phyloP scores from a whole-genome alignment of 257 asterid species.

The Catharanthus roseus region DNA sequence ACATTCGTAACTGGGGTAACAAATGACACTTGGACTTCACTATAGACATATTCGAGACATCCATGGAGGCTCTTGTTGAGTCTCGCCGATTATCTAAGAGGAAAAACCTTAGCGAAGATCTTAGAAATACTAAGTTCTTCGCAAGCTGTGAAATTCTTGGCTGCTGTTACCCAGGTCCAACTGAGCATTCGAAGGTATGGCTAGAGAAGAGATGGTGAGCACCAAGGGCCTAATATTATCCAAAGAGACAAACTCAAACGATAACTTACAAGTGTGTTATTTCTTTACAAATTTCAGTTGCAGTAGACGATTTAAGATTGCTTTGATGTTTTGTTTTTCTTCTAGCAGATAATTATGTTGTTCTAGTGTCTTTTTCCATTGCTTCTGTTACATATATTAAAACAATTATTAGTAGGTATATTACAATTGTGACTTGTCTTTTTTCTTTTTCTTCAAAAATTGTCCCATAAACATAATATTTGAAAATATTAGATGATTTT shows the following conservation, averaged over 20 bases:
- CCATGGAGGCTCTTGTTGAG: conserved; percentile 29
- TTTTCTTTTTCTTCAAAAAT: no score
- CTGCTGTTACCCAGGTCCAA: conserved; percentile 29
- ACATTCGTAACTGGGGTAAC: conserved; percentile 16
- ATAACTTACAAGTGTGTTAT: no score
- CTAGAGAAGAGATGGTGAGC: conserved; percentile 17
- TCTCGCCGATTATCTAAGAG: conserved; percentile 35
- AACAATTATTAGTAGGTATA: no score
- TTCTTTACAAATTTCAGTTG: no score
- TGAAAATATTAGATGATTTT: no score
- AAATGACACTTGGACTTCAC: conserved; percentile 14
- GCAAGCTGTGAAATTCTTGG: conserved; percentile 28
- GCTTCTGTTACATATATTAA: no score
- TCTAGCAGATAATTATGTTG: no score
- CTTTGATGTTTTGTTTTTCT: no score
- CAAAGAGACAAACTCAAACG: neutral
- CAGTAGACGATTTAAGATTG: no score
- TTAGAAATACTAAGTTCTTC: conserved; percentile 28
- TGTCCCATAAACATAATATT: no score
- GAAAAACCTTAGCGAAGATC: conserved; percentile 15
- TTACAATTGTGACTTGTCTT: no score
- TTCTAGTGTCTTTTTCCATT: no score
- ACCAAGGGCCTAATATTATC: neutral
- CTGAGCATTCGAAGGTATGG: conserved; percentile 28
- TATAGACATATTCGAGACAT: conserved; percentile 11